A percentile compares a stretch with the other conserved stretches of the same genome.
phyloP scores from a whole-genome alignment of 345 rosid genomes.

The Erysimum cheiranthoides region DNA sequence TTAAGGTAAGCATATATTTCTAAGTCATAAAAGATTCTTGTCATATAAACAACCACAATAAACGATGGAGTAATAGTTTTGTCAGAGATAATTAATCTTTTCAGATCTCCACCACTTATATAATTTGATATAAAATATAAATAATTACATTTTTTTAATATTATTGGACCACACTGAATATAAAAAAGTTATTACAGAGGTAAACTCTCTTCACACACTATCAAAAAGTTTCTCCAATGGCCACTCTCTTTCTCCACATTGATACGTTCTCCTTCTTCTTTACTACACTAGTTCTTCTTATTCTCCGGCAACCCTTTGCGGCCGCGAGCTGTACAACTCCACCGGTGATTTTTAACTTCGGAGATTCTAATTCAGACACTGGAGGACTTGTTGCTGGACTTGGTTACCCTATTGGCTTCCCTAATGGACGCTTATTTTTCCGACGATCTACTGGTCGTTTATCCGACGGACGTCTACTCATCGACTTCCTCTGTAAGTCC shows the following conservation, averaged over 20 bases:
- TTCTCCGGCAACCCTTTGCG: neutral
- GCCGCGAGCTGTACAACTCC: constrained; percentile 51
- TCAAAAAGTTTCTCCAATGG: constrained; percentile 28
- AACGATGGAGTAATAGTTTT: neutral
- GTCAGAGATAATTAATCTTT: constrained; percentile 1
- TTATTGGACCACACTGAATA: neutral
- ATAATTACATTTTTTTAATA: neutral
- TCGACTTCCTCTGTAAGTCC: constrained; percentile 85
- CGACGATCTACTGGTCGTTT: constrained; percentile 73
- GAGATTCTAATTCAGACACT: constrained; percentile 38
- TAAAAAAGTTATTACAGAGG: neutral
- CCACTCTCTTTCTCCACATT: neutral
- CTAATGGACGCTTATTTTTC: constrained; percentile 50
- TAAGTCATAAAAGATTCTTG: neutral
- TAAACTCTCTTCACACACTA: constrained; percentile 25
- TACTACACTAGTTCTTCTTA: neutral
- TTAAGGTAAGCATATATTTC: neutral
- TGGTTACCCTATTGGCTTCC: constrained; percentile 19
- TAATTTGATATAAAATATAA: neutral
- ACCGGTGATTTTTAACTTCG: constrained; percentile 78
- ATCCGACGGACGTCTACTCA: constrained; percentile 79
- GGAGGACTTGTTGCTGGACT: constrained; percentile 62
- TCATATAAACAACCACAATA: neutral
- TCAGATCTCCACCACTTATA: neutral
- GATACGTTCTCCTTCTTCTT: constrained; percentile 1